phyloP scores from a whole-genome alignment of 2,329 filamentous ascomycete species.

The Cercospora canescens region DNA sequence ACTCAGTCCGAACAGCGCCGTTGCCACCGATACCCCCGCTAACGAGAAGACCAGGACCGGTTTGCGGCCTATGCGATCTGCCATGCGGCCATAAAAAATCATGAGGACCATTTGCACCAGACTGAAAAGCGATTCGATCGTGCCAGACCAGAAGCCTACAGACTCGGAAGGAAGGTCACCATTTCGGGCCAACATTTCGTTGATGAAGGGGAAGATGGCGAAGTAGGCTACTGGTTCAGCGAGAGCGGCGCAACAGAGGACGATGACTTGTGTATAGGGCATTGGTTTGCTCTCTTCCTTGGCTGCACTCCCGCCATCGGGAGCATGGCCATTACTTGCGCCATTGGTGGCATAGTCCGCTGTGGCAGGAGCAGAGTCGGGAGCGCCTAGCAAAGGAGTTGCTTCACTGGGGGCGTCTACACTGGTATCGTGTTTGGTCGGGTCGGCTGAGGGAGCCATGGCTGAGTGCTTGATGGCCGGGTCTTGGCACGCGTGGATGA shows the following conservation, averaged over 20 bases:
- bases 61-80: conserved; percentile 70
- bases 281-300: conserved; percentile 45
- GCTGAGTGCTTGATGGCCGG: neutral
- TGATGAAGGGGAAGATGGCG: conserved; percentile 76
- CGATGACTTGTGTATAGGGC: conserved; percentile 64
- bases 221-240: conserved; percentile 82
- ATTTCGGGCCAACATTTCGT: conserved; percentile 70
- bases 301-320: neutral
- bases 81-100: conserved; percentile 69
- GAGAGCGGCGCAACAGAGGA: conserved; percentile 72
- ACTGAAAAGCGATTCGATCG: conserved; percentile 72
- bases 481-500: neutral
- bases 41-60: conserved; percentile 70
- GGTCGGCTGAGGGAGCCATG: conserved; percentile 22
- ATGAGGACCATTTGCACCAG: conserved; percentile 77
- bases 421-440: conserved; percentile 9
- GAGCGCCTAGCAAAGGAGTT: conserved; percentile 28
- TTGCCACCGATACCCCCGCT: conserved; percentile 61
- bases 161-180: conserved; percentile 63
- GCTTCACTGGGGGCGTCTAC: conserved; percentile 24
- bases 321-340: neutral
- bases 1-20: conserved; percentile 68
- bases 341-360: conserved; percentile 15
- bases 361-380: conserved; percentile 16
- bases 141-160: conserved; percentile 76